These are phyloP conservation scores for Schwanniomyces sp. DNA, from an alignment of 805 yeast genomes.

Conservation along the genomic window DNA sequence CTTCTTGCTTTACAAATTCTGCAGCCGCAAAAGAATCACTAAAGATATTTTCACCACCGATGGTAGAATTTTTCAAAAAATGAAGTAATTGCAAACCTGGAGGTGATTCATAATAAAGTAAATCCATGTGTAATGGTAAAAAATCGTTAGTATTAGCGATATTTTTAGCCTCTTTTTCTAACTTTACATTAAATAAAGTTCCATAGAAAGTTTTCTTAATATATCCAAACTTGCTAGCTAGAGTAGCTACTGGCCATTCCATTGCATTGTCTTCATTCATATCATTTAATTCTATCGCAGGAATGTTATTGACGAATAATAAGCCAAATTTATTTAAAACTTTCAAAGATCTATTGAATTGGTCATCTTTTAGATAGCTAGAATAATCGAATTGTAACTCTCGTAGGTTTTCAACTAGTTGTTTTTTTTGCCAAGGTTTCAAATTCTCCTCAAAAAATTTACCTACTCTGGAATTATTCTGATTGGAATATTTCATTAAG, in stretches of 20 bases:
- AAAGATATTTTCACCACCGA: slow-evolving; percentile 69
- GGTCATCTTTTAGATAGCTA: slow-evolving; percentile 34
- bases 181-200: slow-evolving; percentile 63
- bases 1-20: slow-evolving; percentile 48
- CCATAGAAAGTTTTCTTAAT: slow-evolving; percentile 74
- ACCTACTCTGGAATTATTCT: slow-evolving; percentile 30
- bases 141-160: slow-evolving; percentile 67
- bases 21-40: slow-evolving; percentile 73
- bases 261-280: slow-evolving; percentile 43
- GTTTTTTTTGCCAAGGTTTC: slow-evolving; percentile 39
- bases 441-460: slow-evolving; percentile 34
- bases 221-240: slow-evolving; percentile 61
- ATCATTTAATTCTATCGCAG: slow-evolving; percentile 32
- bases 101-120: slow-evolving; percentile 74
- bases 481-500: slow-evolving; percentile 42
- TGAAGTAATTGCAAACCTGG: slow-evolving; percentile 78
- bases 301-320: slow-evolving; percentile 53
- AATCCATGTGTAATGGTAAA: slow-evolving; percentile 76
- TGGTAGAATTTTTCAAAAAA: slow-evolving; percentile 51
- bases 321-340: slow-evolving; percentile 58
- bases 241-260: slow-evolving; percentile 37
- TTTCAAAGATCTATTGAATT: slow-evolving; percentile 39
- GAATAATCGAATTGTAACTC: slow-evolving; percentile 30
- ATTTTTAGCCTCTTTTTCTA: slow-evolving; percentile 52
- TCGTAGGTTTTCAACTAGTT: slow-evolving; percentile 19